Evolutionary conservation across 768 basidiomycete genomes (phyloP), one percentile per base, ranked within the genome.

Genomic region (Rhizopogon vinicolor): DNA sequence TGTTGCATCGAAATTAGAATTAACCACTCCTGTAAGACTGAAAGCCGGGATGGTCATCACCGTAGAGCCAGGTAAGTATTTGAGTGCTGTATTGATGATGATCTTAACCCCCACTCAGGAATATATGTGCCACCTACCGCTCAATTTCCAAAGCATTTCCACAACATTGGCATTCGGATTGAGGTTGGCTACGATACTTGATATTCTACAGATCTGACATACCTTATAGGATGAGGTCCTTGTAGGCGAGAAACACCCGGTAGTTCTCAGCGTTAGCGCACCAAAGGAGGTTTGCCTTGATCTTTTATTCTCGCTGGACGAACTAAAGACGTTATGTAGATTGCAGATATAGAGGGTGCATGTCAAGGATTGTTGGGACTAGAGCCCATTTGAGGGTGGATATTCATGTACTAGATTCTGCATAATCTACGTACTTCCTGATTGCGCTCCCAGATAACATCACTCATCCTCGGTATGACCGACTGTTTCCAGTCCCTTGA

Each of bases 11-110:
- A 25, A 46, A 55, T 31, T 52, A 43, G 49, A 31, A 42, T 14
- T 19, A 42, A 41, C 52, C 19, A 42, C 48, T 57, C 33, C 22
- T 25, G 5, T 35, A 37, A 91, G 93, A 25, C 68, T 98, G 53
- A 79, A 85, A 58, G 78, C 79, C 7, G 94, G 94, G 0, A 97
- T 93, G 85, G 91, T 97, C 7, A 83, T 97, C 43, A 97, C 95
- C 1, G 80, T 98, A 56, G 95, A 97, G 65, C 93, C 92, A 56
- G 91, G 89, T 84, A 61, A 48, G 70, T 60, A 51, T 33, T 37
- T 8, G 7, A 35, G 41, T 40, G 50, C 9, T 46, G 12, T 40
- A 22, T 45, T 14, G 16, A 40, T 10, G 31, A 16, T 37, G 28
- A 43, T 55, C 28, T 60, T 43, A 44, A 42, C 54, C 40, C 54